Evolutionary conservation across 2,329 filamentous ascomycete genomes (phyloP).

Genomic region (Cryphonectria parasitica): DNA sequence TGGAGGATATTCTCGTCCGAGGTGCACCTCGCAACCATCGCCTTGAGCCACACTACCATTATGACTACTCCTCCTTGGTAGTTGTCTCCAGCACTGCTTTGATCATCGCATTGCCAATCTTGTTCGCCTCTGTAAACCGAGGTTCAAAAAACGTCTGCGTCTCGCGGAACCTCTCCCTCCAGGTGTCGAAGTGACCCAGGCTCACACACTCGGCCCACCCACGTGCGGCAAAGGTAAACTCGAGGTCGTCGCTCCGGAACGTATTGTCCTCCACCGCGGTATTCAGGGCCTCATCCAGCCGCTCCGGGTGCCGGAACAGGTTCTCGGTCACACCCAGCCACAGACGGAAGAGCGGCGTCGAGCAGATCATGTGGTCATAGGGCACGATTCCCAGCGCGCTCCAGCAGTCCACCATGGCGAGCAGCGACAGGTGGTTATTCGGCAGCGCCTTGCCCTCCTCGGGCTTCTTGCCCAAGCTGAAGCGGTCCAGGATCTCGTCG

Average conservation of each 20-base stretch:
- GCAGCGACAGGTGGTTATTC: conserved; percentile 91
- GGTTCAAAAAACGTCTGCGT: conserved; percentile 93
- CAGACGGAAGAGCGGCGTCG: conserved; percentile 92
- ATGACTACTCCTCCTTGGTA: conserved; percentile 44
- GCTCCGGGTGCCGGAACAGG: conserved; percentile 79
- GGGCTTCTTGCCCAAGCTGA: conserved; percentile 74
- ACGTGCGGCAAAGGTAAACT: conserved; percentile 95
- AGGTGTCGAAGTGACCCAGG: conserved; percentile 90
- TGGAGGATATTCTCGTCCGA: background rate
- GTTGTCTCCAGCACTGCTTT: conserved; percentile 91
- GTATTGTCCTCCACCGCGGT: conserved; percentile 88
- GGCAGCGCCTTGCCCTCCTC: conserved; percentile 55
- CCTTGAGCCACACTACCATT: background rate
- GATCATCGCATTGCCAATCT: conserved; percentile 95
- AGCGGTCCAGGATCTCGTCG: conserved; percentile 84
- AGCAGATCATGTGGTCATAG: conserved; percentile 99
- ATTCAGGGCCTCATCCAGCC: conserved; percentile 83
- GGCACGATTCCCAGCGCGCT: conserved; percentile 90
- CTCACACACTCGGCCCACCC: conserved; percentile 95
- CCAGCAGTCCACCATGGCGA: conserved; percentile 99
- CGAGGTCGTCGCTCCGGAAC: conserved; percentile 92
- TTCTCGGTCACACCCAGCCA: conserved; percentile 98
- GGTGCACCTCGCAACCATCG: background rate
- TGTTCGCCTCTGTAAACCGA: conserved; percentile 83
- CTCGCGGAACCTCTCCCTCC: conserved; percentile 85